Evolutionary conservation across 2,329 filamentous ascomycete genomes (phyloP), one percentile per base, ranked within the genome.

Genomic region (Cordyceps fumosorosea): DNA sequence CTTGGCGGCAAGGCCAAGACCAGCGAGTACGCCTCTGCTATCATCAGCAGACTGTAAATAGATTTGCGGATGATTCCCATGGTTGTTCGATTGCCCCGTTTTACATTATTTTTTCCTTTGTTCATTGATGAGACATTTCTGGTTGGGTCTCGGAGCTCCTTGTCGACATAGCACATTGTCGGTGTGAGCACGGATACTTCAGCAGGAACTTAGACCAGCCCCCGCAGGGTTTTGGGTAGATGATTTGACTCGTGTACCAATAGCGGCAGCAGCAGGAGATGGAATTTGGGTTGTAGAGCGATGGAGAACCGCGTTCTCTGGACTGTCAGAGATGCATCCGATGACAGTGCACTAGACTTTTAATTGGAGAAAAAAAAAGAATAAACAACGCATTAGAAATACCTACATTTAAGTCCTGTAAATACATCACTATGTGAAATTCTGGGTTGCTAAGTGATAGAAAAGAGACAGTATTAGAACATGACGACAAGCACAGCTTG

Each of bases 1-100:
- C 83, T 99, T 71, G 95, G 95, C 71, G 95, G 95, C 76, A 96
- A 92, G 82, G 85, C 95, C 71, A 96, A 96, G 87, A 99, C 95
- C 64, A 82, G 88, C 80, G 91, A 99, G 82, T 99, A 96, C 77
- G 91, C 95, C 63, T 84, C 84, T 64, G 93, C 95, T 69, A 97
- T 99, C 75, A 97, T 98, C 77, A 74, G 76, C 68, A 85, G 81
- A 77, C 77, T 86, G 78, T 86, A 82, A 77, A 72, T 68, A 60
- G 16, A 47, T 29, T 20, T 24, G 32, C 24, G 37, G 45, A 54
- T 32, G 44, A 61, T 62, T 63, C 44, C 44, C 44, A 60, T 54
- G 60, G 45, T 54, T 62, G 55, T 58, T 62, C 58, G 55, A 59
- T 62, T 62, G 40, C 45, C 59, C 58, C 45, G 48, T 50, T 62